Evolutionary conservation across 257 asterid species (phyloP).

Genomic region (Oldenlandia corymbosa): DNA sequence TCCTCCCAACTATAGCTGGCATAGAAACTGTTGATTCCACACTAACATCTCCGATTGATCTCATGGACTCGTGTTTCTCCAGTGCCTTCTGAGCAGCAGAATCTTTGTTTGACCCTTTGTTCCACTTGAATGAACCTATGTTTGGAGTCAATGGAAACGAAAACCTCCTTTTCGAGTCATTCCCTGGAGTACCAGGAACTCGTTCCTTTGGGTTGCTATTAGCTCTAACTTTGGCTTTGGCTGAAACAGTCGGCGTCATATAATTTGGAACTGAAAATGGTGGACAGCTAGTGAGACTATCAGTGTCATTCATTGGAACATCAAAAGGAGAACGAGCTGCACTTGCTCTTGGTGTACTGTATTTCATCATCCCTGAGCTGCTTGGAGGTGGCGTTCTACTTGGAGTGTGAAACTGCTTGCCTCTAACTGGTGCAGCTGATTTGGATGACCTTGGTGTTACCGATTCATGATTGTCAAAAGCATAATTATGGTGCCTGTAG

Average conservation of each 20-base stretch:
- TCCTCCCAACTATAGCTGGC: constrained; percentile 73
- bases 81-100: constrained; percentile 37
- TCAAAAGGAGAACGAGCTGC: constrained; percentile 37
- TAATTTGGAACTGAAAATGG: constrained; percentile 79
- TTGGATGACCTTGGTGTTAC: constrained; percentile 69
- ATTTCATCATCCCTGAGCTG: constrained; percentile 26
- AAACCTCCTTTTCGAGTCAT: constrained; percentile 66
- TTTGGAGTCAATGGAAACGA: constrained; percentile 81
- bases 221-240: constrained; percentile 69
- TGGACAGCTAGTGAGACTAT: constrained; percentile 89
- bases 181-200: constrained; percentile 55
- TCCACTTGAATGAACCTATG: constrained; percentile 62
- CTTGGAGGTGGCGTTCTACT: constrained; percentile 44
- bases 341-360: constrained; percentile 41
- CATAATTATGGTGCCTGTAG: constrained; percentile 21
- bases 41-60: constrained; percentile 48
- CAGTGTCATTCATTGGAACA: constrained; percentile 60
- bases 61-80: constrained; percentile 46
- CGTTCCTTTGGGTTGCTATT: constrained; percentile 79
- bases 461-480: constrained; percentile 44
- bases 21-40: constrained; percentile 65
- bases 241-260: constrained; percentile 84
- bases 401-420: constrained; percentile 55
- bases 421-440: constrained; percentile 54
- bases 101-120: constrained; percentile 56